A percentile compares a stretch with the other conserved stretches of the same genome.
Evolutionary conservation across 306 rosid genomes (phyloP).

Genomic region (Medicago ruthenica): DNA sequence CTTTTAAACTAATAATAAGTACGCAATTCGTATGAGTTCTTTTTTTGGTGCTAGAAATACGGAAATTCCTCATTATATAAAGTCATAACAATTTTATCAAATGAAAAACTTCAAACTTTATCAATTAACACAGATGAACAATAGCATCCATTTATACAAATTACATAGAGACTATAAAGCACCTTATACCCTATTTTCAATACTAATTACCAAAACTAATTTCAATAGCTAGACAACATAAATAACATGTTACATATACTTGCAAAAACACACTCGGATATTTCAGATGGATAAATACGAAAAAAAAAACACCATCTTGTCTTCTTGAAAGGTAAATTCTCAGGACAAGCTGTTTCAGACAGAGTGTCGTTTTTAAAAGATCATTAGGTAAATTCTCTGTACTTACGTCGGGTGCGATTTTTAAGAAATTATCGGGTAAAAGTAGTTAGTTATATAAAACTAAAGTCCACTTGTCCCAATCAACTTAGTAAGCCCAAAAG

Average conservation of each 20-base stretch:
- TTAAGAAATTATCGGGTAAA: not conserved
- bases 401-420: not conserved
- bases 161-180: conserved; percentile 14
- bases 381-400: too few relatives aligned
- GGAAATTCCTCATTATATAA: too few relatives aligned
- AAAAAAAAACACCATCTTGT: not conserved
- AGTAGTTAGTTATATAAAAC: not conserved
- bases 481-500: conserved; percentile 81
- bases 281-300: not conserved
- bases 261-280: not conserved
- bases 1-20: not conserved
- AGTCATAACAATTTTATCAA: too few relatives aligned
- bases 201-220: not conserved
- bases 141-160: not conserved
- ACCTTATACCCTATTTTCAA: not conserved
- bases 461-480: conserved; percentile 77
- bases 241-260: not conserved
- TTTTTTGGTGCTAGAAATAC: too few relatives aligned
- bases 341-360: too few relatives aligned
- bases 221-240: not conserved
- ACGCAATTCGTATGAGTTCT: too few relatives aligned
- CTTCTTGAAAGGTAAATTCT: too few relatives aligned
- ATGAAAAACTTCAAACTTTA: not conserved
- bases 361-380: too few relatives aligned
- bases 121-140: not conserved